phyloP scores from a whole-genome alignment of 2,329 filamentous ascomycete genomes.

The Lizonia empirigonia region DNA sequence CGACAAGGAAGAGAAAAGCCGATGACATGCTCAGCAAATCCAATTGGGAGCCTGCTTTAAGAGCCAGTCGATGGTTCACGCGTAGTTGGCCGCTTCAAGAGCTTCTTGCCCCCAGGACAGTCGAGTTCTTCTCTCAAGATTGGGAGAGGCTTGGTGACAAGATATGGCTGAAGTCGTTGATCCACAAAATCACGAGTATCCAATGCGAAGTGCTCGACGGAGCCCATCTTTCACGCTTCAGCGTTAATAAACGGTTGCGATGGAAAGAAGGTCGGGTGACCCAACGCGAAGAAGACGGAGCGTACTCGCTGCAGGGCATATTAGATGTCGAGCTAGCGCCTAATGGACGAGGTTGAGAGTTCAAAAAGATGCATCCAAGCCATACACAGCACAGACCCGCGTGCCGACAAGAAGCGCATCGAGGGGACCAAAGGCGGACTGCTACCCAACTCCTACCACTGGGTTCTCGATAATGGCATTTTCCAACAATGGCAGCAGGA shows the following conservation, averaged over 20 bases:
- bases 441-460: conserved; percentile 14
- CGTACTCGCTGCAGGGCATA: conserved; percentile 19
- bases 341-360: conserved; percentile 16
- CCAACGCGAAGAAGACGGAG: conserved; percentile 6
- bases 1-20: neutral
- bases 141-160: conserved; percentile 15
- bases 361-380: too few species aligned
- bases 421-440: conserved; percentile 11
- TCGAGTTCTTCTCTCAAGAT: conserved; percentile 23
- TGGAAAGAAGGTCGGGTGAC: conserved; percentile 20
- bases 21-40: neutral
- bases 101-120: conserved; percentile 18
- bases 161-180: neutral
- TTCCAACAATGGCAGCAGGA: conserved; percentile 32
- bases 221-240: conserved; percentile 1
- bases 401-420: conserved; percentile 13
- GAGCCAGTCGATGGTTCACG: neutral
- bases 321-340: conserved; percentile 18
- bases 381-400: conserved; percentile 13
- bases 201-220: neutral
- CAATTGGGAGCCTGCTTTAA: conserved; percentile 8
- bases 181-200: too few species aligned
- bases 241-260: conserved; percentile 12
- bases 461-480: conserved; percentile 28
- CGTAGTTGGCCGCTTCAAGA: too few species aligned